Base-by-base conservation (phyloP, 495 filamentous ascomycete genomes). In the Penicilliopsis zonata region DNA sequence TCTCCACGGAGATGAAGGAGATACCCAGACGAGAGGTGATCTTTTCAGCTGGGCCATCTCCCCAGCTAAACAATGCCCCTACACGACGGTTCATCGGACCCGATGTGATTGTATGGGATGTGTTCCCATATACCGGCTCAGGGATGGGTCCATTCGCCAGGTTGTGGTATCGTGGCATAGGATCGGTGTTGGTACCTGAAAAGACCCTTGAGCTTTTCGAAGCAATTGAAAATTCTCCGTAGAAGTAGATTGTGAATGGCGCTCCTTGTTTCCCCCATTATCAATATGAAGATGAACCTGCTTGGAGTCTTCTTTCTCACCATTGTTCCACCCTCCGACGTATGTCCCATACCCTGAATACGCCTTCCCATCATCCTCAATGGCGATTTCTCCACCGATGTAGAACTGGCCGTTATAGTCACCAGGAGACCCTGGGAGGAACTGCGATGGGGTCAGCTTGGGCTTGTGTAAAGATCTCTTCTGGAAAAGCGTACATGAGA, bases 181-280 rank as follows among this genome's bases (percentile, higher is more conserved):
- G 52, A 33, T 54, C 48, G 12, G 59, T 63, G 30, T 64, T 59
- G 13, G 42, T 43, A 1, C 75, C 76, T 3, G 59, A 46, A 35
- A 80, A 80, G 0, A 68, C 72, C 33, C 59, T 65, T 21, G 47
- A 35, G 39, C 57, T 2, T 36, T 57, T 8, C 47, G 59, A 16
- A 38, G 45, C 18, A 4, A 56, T 36, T 18, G 69, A 59, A 36
- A 81, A 79, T 30, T 69, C 60, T 15, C 76, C 77, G 35, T 75
- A 79, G 44, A 80, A 80, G 41, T 72, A 72, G 3, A 82, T 70
- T 2, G 59, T 75, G 62, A 74, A 81, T 10, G 65, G 59, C 0
- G 67, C 63, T 15, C 59, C 70, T 67, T 15, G 47, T 41, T 43
- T 44, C 13, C 18, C 9, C 55, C 31, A 48, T 28, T n/a, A 23